phyloP scores from a whole-genome alignment of 2,329 filamentous ascomycete species.

The Hyphodiscus sp. region DNA sequence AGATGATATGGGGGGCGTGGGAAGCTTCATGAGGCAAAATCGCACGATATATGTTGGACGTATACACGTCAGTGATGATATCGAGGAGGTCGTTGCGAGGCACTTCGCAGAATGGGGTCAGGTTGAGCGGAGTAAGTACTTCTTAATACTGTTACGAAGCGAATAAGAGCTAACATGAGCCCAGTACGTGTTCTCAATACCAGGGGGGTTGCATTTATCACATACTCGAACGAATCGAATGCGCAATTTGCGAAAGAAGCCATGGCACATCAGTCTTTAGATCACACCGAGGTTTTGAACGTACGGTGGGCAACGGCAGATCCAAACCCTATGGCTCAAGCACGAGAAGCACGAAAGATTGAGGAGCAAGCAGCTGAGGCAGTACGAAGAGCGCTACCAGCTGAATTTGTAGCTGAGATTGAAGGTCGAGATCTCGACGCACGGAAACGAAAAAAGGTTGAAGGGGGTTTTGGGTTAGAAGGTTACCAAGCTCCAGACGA shows the following conservation, averaged over 20 bases:
- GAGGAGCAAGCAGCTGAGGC: constrained; percentile 97
- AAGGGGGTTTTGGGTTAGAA: constrained; percentile 74
- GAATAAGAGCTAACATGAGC: constrained; percentile 18
- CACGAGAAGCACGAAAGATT: constrained; percentile 78
- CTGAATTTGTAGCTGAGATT: constrained; percentile 86
- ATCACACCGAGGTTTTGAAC: constrained; percentile 89
- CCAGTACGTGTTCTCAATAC: constrained; percentile 73
- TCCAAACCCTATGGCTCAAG: constrained; percentile 91
- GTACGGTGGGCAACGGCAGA: constrained; percentile 96
- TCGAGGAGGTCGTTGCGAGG: constrained; percentile 88
- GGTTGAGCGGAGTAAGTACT: constrained; percentile 60
- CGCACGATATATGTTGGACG: constrained; percentile 88
- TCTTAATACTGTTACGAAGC: neutral
- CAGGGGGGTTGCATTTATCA: constrained; percentile 89
- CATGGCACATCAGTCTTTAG: constrained; percentile 90
- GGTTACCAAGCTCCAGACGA: constrained; percentile 86
- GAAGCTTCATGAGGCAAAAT: constrained; percentile 89
- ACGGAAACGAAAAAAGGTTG: constrained; percentile 80
- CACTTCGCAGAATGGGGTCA: constrained; percentile 98
- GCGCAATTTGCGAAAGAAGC: constrained; percentile 89
- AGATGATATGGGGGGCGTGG: constrained; percentile 97
- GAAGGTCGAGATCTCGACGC: constrained; percentile 86
- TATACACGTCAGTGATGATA: constrained; percentile 94
- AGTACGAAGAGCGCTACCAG: constrained; percentile 78
- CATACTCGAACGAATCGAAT: constrained; percentile 85